Evolutionary conservation across 2,329 filamentous ascomycete genomes (phyloP).

Genomic region (Aaosphaeria arxii): DNA sequence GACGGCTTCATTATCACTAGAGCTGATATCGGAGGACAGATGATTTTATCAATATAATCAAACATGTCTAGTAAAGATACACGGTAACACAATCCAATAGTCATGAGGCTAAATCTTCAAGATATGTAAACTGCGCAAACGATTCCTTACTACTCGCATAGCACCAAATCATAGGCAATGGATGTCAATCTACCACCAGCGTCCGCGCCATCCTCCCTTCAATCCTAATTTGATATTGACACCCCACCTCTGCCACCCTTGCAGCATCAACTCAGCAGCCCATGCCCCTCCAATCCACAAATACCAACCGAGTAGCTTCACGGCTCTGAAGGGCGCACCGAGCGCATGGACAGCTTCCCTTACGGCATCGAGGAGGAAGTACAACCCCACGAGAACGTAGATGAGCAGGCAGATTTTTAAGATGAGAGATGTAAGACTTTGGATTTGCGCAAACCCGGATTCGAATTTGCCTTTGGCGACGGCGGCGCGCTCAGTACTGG

Average conservation of each 20-base stretch:
- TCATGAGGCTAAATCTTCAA: no score
- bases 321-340: slow-evolving; percentile 18
- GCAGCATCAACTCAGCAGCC: slow-evolving; percentile 1
- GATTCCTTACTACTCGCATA: no score
- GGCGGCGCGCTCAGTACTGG: not conserved
- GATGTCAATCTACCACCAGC: not conserved
- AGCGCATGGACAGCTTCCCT: slow-evolving; percentile 18
- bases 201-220: slow-evolving; percentile 11
- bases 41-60: no score
- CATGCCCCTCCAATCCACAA: slow-evolving; percentile 8
- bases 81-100: no score
- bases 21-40: no score
- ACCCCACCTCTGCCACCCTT: slow-evolving; percentile 9
- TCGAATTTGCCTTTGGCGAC: slow-evolving; percentile 13
- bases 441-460: slow-evolving; percentile 20
- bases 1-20: no score
- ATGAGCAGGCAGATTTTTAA: slow-evolving; percentile 17
- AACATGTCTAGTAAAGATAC: no score
- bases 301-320: slow-evolving; percentile 7
- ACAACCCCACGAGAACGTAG: slow-evolving; percentile 23
- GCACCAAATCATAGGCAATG: no score
- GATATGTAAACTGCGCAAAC: no score
- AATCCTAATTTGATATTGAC: slow-evolving; percentile 8
- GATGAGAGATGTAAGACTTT: slow-evolving; percentile 8
- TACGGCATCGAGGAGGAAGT: slow-evolving; percentile 26